phyloP scores from a whole-genome alignment of 225 moss, liverwort and hornwort genomes.

The Bryum argenteum region DNA sequence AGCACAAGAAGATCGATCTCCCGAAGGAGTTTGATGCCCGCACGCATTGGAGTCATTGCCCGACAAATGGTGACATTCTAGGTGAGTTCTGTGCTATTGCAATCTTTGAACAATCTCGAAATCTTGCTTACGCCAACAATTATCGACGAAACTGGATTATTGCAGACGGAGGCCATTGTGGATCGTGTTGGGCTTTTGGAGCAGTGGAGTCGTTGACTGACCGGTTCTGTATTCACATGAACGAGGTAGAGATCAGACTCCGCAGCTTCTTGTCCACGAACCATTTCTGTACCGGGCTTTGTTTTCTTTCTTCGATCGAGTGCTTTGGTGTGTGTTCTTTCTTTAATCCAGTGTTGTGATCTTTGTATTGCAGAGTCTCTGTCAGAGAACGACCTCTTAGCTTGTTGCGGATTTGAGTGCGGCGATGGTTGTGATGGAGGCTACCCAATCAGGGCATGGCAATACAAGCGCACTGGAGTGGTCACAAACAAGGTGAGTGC shows the following conservation, averaged over 20 bases:
- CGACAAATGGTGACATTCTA: constrained; percentile 72
- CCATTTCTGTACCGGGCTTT: neutral
- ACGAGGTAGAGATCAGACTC: constrained; percentile 41
- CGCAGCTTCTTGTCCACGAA: too few relatives aligned
- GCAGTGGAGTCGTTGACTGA: constrained; percentile 92
- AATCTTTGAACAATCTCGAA: neutral
- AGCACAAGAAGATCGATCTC: constrained; percentile 42
- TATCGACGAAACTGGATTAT: constrained; percentile 16
- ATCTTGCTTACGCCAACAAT: neutral
- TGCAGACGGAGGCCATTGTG: constrained; percentile 87
- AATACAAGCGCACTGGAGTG: constrained; percentile 93
- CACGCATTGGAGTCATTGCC: constrained; percentile 67
- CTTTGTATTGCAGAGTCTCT: constrained; percentile 65
- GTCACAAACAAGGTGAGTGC: constrained; percentile 59
- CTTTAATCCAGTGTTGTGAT: neutral
- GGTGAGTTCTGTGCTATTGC: constrained; percentile 34
- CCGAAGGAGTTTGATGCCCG: constrained; percentile 83
- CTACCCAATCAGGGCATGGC: constrained; percentile 90
- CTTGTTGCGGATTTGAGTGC: constrained; percentile 96
- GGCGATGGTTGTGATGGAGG: constrained; percentile 93
- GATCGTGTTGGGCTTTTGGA: constrained; percentile 99
- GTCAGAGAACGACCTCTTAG: constrained; percentile 92
- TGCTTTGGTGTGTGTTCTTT: neutral
- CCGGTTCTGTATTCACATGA: constrained; percentile 88
- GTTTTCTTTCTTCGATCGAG: neutral